These are phyloP conservation scores for Penicillium brevicompactum DNA, from an alignment of 2,329 filamentous ascomycete genomes.

Conservation along the genomic window DNA sequence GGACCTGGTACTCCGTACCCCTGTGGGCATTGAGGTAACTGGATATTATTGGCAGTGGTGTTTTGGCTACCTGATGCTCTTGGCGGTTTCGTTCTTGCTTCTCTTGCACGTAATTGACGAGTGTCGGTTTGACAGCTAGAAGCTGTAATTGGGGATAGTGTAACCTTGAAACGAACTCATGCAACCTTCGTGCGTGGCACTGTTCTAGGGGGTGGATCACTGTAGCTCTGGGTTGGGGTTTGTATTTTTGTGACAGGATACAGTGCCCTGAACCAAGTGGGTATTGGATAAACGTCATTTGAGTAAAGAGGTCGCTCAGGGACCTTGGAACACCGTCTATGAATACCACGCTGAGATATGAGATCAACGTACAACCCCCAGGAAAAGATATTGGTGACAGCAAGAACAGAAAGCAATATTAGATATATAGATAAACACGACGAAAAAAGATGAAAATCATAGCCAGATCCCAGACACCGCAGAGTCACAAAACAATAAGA, in stretches of 20 bases:
- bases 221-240: neutral
- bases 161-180: neutral
- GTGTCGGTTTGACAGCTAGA: neutral
- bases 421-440: slow-evolving; percentile 11
- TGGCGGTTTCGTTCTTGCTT: neutral
- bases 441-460: slow-evolving; percentile 12
- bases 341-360: neutral
- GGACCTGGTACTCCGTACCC: neutral
- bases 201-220: neutral
- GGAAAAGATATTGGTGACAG: slow-evolving; percentile 17
- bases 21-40: neutral
- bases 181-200: neutral
- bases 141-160: neutral
- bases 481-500: slow-evolving; percentile 18
- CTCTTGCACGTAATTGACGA: neutral
- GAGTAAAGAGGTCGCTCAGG: neutral
- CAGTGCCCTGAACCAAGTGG: too few species aligned
- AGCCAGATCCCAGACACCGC: slow-evolving; percentile 26
- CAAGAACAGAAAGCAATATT: neutral
- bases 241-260: too few species aligned
- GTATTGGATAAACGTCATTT: neutral
- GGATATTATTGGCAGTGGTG: neutral
- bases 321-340: neutral
- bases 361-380: slow-evolving; percentile 3
- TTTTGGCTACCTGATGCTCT: neutral